Evolutionary conservation across 129 eudicot species (phyloP), one percentile per base, ranked within the genome.

Genomic region (Dittrichia graveolens): DNA sequence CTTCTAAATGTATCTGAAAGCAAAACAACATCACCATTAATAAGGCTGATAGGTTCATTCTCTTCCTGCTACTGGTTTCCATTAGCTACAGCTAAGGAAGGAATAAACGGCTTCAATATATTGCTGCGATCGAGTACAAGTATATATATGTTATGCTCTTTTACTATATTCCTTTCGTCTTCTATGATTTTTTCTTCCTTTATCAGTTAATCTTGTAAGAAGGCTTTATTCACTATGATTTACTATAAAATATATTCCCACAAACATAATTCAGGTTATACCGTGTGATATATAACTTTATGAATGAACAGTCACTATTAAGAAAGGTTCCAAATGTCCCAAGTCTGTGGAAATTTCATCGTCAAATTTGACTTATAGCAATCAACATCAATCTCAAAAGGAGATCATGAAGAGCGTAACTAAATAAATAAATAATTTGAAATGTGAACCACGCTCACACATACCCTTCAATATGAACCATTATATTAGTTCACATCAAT

Each of bases 21-120:
- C 76, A 56, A 56, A 71, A 3, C 55, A 24, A 54, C 37, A 70
- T 57, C 5, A 42, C 4, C 15, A 55, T 43, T 12, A 71, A 56
- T 12, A 71, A 56, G 12, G 43, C 13, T 13, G 34, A 56, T 56
- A 42, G 9, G 46, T 14, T 4, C 6, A 16, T 34, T 35, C 55
- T 70, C 41, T 70, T 59, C 44, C 54, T 41, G 14, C 66, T 71
- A 57, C 12, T 43, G 7, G 13, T 71, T 55, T 43, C 65, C 75
- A 71, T 71, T 55, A 16, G 16, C 31, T 24, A 24, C 1, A 24
- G 31, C 31, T 24, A 77, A 87, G 31, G 2, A 24, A 2, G 31
- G 0, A 24, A 12, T 31, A 59, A 59, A 59, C 5, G 5, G 44
- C 44, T 37, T 8, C 2, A 24, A 2, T 24, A 37, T 35, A 13